A percentile compares a stretch with the other conserved stretches of the same genome.
phyloP scores from a whole-genome alignment of 257 asterid genomes.

The Jasminum sambac region DNA sequence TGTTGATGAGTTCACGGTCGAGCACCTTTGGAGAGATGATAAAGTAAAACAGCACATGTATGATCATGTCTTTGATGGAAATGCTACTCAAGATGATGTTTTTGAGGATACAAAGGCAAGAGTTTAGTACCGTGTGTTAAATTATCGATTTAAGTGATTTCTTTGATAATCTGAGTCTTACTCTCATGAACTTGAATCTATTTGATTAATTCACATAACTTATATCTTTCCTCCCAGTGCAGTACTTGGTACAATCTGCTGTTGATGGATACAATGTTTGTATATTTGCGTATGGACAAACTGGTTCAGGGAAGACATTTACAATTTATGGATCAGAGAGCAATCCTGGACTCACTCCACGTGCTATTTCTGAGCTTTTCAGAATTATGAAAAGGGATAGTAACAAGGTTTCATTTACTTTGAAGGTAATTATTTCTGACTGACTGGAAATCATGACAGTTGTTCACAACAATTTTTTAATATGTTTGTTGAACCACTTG shows the following conservation, averaged over 20 bases:
- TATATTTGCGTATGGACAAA: constrained; percentile 98
- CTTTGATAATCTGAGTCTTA: background rate
- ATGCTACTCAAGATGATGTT: constrained; percentile 76
- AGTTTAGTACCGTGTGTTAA: constrained; percentile 23
- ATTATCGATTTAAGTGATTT: background rate
- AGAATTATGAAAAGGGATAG: constrained; percentile 70
- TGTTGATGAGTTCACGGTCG: constrained; percentile 86
- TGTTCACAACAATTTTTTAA: background rate
- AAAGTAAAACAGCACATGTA: constrained; percentile 78
- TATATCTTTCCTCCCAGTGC: constrained; percentile 29
- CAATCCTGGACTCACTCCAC: constrained; percentile 92
- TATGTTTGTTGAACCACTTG: no score
- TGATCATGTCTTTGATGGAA: constrained; percentile 85
- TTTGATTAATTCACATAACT: constrained; percentile 10
- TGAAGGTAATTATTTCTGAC: constrained; percentile 59
- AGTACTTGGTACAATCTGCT: constrained; percentile 97
- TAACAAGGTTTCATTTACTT: constrained; percentile 69
- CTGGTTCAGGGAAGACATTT: constrained; percentile 98
- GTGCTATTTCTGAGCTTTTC: constrained; percentile 85
- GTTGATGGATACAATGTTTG: constrained; percentile 95
- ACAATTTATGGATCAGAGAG: constrained; percentile 88
- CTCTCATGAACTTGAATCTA: constrained; percentile 21
- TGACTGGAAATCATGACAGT: constrained; percentile 22
- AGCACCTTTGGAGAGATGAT: constrained; percentile 91
- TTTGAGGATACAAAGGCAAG: constrained; percentile 97